Base-by-base conservation (phyloP, 1,139 yeast species). In the Yamadazyma triangularis region DNA sequence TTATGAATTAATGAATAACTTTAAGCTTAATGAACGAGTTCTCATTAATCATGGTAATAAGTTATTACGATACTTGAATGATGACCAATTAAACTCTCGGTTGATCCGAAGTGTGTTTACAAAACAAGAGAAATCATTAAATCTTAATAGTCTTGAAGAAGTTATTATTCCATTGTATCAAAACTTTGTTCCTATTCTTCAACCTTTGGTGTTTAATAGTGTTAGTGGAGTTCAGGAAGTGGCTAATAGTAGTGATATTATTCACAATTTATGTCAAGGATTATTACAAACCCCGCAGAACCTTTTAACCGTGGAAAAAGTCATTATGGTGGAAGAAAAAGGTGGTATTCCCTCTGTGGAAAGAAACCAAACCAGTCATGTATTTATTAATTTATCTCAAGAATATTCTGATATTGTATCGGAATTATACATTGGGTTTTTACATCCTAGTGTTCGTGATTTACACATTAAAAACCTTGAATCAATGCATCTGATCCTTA, bases 311-410 rank as follows among this genome's bases (percentile, higher is more conserved):
- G 71, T 91, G 20, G 97, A 91, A 41, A 91, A 91, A 44, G 59
- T 91, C 19, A 77, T 91, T 7, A 76, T 82, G 42, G 63, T 91
- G 19, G 96, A 88, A 44, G 77, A 79, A 1, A 53, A 73, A 10
- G 98, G 98, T 2, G 98, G 98, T 0, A 81, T 87, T 8, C 97
- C 97, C 0, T 82, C 94, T 0, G 65, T 79, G 21, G 96, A 88
- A 50, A 65, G 97, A 39, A 73, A 75, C 34, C 79, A 81, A 32
- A 78, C 91, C 4, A 77, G 96, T 15, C 98, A 91, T 57, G 95
- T 91, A 1, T 83, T 82, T 39, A 79, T 91, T 39, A 91, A 91
- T 49, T 58, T 91, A 28, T 73, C 79, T 6, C 97, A 91, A 53
- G 98, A 91, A 48, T 81, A 73, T 45, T 67, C 77, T 1, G 81